A percentile compares a stretch with the other conserved stretches of the same genome.
phyloP scores from a whole-genome alignment of 73 alveolate genomes.

The Tetrahymena elliotti region DNA sequence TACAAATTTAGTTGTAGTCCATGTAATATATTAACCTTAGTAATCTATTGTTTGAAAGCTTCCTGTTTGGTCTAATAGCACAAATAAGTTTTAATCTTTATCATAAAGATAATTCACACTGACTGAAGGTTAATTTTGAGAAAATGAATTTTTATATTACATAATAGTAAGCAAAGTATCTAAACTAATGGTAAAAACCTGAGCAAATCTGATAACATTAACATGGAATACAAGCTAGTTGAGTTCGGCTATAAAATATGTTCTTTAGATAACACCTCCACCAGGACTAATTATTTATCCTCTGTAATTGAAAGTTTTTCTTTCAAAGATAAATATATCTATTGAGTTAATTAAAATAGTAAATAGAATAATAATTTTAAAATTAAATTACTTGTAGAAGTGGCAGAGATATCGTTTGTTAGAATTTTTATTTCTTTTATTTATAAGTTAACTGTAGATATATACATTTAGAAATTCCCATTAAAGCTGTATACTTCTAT shows the following conservation, averaged over 20 bases:
- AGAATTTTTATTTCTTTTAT: neutral
- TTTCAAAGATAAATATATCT: neutral
- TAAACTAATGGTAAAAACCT: neutral
- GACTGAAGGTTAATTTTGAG: neutral
- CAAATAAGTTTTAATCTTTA: neutral
- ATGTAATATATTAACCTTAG: neutral
- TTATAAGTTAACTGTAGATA: neutral
- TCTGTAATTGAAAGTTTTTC: neutral
- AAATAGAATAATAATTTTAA: neutral
- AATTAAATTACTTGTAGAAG: neutral
- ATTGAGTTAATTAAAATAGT: neutral
- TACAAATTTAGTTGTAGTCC: neutral
- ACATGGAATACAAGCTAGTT: neutral
- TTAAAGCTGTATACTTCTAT: neutral
- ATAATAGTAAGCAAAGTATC: neutral
- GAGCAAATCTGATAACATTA: neutral
- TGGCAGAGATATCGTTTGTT: neutral
- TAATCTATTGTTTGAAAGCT: neutral
- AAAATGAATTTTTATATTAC: neutral
- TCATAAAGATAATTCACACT: neutral
- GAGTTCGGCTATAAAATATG: neutral
- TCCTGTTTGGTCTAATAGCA: neutral
- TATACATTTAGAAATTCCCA: neutral
- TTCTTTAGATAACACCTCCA: neutral
- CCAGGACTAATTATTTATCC: neutral